Base-by-base conservation (phyloP, 257 asterid species). In the Cordia subcordata region DNA sequence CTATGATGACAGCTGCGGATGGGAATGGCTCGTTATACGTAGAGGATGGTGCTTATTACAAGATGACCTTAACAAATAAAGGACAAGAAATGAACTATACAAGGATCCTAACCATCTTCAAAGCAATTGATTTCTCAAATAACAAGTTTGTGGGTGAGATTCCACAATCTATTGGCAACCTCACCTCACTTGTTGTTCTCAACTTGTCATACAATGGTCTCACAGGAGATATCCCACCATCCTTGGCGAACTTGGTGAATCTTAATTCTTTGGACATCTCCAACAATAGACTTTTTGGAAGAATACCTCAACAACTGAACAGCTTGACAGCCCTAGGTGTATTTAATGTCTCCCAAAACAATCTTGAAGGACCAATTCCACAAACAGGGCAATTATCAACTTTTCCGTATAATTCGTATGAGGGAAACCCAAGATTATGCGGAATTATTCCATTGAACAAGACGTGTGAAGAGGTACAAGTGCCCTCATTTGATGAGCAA, bases 231-330 rank as follows among this genome's bases (percentile, higher is more conserved):
- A 64, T 64, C 33, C 62, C 62, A 23, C 13, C 44, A 38, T 39
- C 62, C 20, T 0, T 64, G 9, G 35, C 14, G 0, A 14, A 54
- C 0, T 2, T 64, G 8, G 15, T 10, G 0, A 18, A 10, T 11
- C 55, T 64, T 21, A 39, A 55, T 39, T 55, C 69, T 0, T 54
- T 55, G 37, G 56, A 64, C n/a, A 44, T 64, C 19, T 64, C 62
- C 6, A 22, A 4, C 4, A 55, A 64, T 27, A 44, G 42, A 19
- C 52, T 64, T 1, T 6, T n/a, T 0, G 69, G 63, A 35, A 45
- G 11, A 9, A 64, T 64, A 8, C 69, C 57, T 10, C 47, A 55
- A 13, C n/a, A 64, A 1, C 37, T 64, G 21, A 49, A 14, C 23
- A 13, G 6, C 0, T 20, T 45, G 10, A 46, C 50, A 46, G 54